Conservation (phyloP, 116 monocot species). For the Phalaenopsis hybrid region DNA sequence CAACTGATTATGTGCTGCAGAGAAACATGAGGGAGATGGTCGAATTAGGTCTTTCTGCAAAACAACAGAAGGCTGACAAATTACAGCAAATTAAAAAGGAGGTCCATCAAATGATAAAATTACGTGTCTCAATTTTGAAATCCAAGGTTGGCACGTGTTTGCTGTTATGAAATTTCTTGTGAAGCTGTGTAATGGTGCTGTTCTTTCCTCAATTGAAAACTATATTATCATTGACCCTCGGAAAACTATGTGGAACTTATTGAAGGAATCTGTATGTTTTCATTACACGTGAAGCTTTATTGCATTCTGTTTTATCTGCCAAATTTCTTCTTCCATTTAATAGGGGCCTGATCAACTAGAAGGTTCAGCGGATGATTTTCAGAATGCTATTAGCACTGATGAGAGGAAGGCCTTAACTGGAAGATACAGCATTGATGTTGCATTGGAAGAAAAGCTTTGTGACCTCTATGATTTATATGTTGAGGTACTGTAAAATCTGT, state of each 20-base stretch:
- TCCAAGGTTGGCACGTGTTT: slow-evolving; percentile 40
- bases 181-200: neutral
- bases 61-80: slow-evolving; percentile 67
- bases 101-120: slow-evolving; percentile 76
- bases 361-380: slow-evolving; percentile 79
- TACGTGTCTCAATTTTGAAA: slow-evolving; percentile 39
- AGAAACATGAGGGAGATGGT: slow-evolving; percentile 92
- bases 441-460: slow-evolving; percentile 89
- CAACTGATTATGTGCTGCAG: slow-evolving; percentile 29
- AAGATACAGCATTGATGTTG: slow-evolving; percentile 63
- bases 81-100: slow-evolving; percentile 77
- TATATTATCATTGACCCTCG: no score
- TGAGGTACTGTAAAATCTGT: slow-evolving; percentile 49
- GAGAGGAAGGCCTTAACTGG: slow-evolving; percentile 42
- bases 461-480: slow-evolving; percentile 93
- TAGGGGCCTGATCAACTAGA: slow-evolving; percentile 57
- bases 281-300: neutral
- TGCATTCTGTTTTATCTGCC: neutral
- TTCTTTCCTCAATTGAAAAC: neutral
- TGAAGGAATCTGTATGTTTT: no score
- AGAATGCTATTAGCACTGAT: slow-evolving; percentile 34
- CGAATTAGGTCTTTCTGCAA: slow-evolving; percentile 75
- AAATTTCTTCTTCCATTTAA: slow-evolving; percentile 6
- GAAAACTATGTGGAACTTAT: no score
- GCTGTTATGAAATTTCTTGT: neutral